phyloP scores from a whole-genome alignment of 2,329 filamentous ascomycete species.

The Curvularia sp. region DNA sequence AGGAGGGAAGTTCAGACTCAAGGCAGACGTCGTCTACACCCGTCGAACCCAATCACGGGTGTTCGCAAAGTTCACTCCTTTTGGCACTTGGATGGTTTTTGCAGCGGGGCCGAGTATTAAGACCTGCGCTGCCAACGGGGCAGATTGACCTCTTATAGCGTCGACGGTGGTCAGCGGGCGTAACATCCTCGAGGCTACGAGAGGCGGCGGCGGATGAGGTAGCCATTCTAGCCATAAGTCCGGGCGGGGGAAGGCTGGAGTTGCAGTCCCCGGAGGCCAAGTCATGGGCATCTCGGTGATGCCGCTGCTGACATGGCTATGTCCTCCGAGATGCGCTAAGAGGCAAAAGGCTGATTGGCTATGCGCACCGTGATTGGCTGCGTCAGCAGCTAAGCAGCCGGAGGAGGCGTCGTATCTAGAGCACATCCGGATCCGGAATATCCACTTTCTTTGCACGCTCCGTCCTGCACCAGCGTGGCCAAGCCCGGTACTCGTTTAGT shows the following conservation, averaged over 20 bases:
- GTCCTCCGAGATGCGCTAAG: constrained; percentile 3
- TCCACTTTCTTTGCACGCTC: background rate
- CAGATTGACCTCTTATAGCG: background rate
- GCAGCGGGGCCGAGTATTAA: background rate
- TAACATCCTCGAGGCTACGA: background rate
- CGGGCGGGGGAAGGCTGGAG: constrained; percentile 3
- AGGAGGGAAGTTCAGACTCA: background rate
- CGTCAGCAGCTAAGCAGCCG: background rate
- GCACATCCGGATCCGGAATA: background rate
- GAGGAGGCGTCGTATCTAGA: constrained; percentile 3
- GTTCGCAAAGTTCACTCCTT: background rate
- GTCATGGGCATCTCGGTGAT: constrained; percentile 10
- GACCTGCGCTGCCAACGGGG: background rate
- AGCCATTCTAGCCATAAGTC: constrained; percentile 13
- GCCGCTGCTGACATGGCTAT: constrained; percentile 8
- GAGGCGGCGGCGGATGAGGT: background rate
- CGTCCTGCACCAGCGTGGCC: background rate
- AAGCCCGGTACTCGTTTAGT: constrained; percentile 1
- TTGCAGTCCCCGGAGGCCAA: constrained; percentile 4
- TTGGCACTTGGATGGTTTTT: background rate
- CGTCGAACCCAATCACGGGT: background rate
- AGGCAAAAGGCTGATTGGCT: background rate
- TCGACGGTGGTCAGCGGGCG: background rate
- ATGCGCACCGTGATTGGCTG: background rate
- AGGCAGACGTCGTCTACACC: background rate